Evolutionary conservation across 139 green algal genomes (phyloP), one percentile per base, ranked within the genome.

Genomic region (Tetradesmus lagerheimii): DNA sequence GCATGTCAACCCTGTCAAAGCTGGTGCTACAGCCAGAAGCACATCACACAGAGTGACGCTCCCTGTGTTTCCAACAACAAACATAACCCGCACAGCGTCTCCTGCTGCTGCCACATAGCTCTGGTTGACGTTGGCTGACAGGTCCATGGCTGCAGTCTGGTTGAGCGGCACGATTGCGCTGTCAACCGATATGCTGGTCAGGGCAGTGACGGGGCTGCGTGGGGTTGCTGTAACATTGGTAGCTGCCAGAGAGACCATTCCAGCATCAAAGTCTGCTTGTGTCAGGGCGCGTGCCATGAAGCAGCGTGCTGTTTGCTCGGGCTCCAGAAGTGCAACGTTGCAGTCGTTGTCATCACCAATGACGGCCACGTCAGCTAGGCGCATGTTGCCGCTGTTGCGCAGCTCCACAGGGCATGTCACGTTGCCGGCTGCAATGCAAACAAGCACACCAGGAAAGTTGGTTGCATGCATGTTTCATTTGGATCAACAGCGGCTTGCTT

Each of bases 371-470:
- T 62, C 62, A 16, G 38, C 35, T 4, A 83, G 37, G 35, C 77
- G 35, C 35, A 83, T 50, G 37, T 83, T 83, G 77, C 77, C 77
- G 29, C 25, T 83, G 77, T 83, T 83, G 77, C 27, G 35, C 35
- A 83, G 15, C 77, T 34, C 25, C 35, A 83, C 35, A 47, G 25
- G 2, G 14, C 77, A 83, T 18, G 20, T 53, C 37, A 83, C 4
- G 35, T 43, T 34, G 77, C 77, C 77, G 23, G 77, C 77, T 83
- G 77, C 77, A 83, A n/a, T n/a, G n/a, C n/a, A n/a, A n/a, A n/a
- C n/a, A n/a, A n/a, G n/a, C n/a, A n/a, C n/a, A n/a, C n/a, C n/a
- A n/a, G n/a, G n/a, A n/a, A n/a, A n/a, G n/a, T n/a, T n/a, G n/a
- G n/a, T n/a, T n/a, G n/a, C n/a, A n/a, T n/a, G n/a, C n/a, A n/a